A percentile compares a stretch with the other conserved stretches of the same genome.
These are phyloP conservation scores for Lepidium sativum DNA, from an alignment of 345 rosid species.

Conservation along the genomic window DNA sequence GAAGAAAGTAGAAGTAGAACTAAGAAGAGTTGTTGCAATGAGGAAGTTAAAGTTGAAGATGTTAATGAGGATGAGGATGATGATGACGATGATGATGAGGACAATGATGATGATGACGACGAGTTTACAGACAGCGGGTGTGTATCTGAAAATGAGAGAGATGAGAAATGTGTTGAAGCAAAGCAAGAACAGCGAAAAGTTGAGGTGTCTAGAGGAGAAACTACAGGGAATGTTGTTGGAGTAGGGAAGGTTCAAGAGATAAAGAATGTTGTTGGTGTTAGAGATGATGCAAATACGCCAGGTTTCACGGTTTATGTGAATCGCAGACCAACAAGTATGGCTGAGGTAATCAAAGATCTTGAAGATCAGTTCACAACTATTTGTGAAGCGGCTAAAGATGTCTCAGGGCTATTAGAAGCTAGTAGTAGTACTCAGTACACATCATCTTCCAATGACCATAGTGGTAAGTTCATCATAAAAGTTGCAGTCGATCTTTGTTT, in stretches of 20 bases:
- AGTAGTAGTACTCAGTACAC: constrained; percentile 59
- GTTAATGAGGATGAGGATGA: constrained; percentile 41
- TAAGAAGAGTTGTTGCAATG: constrained; percentile 29
- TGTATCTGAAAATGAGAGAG: constrained; percentile 31
- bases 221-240: constrained; percentile 42
- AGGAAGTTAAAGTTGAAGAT: constrained; percentile 76
- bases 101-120: constrained; percentile 34
- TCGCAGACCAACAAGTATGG: constrained; percentile 85
- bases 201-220: constrained; percentile 42
- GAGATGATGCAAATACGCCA: constrained; percentile 35
- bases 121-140: constrained; percentile 38
- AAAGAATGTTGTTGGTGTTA: constrained; percentile 33
- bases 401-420: constrained; percentile 72
- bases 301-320: constrained; percentile 92
- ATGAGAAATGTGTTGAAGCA: constrained; percentile 29
- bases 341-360: constrained; percentile 89
- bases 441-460: constrained; percentile 47
- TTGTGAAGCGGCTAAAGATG: constrained; percentile 67
- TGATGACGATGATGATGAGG: constrained; percentile 31
- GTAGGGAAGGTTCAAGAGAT: constrained; percentile 42
- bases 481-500: neutral
- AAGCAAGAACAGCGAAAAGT: constrained; percentile 34
- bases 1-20: constrained; percentile 30
- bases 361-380: constrained; percentile 63
- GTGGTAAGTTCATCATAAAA: constrained; percentile 39